phyloP scores from a whole-genome alignment of 1,284 basidiomycete genomes.

The Heliocybe sulcata region DNA sequence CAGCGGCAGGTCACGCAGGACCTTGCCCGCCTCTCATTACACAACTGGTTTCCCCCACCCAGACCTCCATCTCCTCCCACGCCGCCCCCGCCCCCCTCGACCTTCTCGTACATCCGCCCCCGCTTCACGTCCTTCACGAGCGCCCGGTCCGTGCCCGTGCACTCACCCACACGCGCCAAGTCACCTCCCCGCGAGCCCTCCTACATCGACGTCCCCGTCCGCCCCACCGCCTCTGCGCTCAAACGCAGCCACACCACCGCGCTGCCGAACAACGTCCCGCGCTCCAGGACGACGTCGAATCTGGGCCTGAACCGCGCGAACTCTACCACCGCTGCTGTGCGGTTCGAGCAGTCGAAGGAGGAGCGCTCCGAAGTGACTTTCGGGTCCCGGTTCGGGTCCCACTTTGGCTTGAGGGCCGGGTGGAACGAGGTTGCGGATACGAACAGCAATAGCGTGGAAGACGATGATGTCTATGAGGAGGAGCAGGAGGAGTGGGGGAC shows the following conservation, averaged over 20 bases:
- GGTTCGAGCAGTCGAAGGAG: neutral
- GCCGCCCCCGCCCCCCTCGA: slow-evolving; percentile 53
- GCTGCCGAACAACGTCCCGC: slow-evolving; percentile 23
- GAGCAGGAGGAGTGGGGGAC: slow-evolving; percentile 69
- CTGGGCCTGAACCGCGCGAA: slow-evolving; percentile 20
- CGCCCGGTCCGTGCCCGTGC: slow-evolving; percentile 50
- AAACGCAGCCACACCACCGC: slow-evolving; percentile 22
- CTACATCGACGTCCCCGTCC: slow-evolving; percentile 16
- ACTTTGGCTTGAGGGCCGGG: slow-evolving; percentile 38
- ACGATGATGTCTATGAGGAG: slow-evolving; percentile 44
- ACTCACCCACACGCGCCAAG: slow-evolving; percentile 22
- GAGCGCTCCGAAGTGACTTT: slow-evolving; percentile 9
- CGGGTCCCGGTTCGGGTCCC: slow-evolving; percentile 47
- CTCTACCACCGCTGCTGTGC: slow-evolving; percentile 14
- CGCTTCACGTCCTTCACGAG: slow-evolving; percentile 78
- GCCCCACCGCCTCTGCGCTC: slow-evolving; percentile 19
- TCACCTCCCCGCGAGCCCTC: slow-evolving; percentile 19
- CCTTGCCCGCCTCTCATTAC: slow-evolving; percentile 72
- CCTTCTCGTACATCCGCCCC: slow-evolving; percentile 79
- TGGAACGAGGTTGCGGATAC: slow-evolving; percentile 55
- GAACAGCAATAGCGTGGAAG: slow-evolving; percentile 61
- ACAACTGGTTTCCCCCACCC: slow-evolving; percentile 79
- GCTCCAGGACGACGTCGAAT: slow-evolving; percentile 18
- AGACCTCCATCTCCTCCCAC: slow-evolving; percentile 52
- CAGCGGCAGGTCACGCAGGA: slow-evolving; percentile 73